Conservation (phyloP, 805 yeast species). For the Metschnikowia matae region DNA sequence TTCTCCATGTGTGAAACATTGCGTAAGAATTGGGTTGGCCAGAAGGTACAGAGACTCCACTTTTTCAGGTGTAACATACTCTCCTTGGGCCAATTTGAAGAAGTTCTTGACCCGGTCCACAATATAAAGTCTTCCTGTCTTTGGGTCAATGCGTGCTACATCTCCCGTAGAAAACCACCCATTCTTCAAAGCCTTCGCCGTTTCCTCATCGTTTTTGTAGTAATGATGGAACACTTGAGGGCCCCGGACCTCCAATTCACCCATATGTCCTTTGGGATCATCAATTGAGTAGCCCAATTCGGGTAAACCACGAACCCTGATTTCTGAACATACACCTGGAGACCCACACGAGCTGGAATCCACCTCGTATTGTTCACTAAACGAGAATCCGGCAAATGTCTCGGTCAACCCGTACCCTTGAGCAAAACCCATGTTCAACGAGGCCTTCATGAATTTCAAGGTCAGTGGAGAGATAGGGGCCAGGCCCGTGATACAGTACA, state of each 20-base stretch:
- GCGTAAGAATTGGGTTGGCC: conserved; percentile 14
- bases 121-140: conserved; percentile 52
- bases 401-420: conserved; percentile 81
- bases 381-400: conserved; percentile 52
- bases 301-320: conserved; percentile 58
- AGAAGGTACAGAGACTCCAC: conserved; percentile 58
- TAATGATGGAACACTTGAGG: conserved; percentile 57
- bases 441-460: conserved; percentile 56
- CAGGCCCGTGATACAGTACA: conserved; percentile 42
- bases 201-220: conserved; percentile 54
- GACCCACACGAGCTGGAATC: conserved; percentile 60
- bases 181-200: conserved; percentile 46
- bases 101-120: conserved; percentile 73
- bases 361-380: conserved; percentile 40
- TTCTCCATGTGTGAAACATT: conserved; percentile 18
- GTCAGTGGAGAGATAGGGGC: conserved; percentile 70
- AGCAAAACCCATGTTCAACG: conserved; percentile 50
- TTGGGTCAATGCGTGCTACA: conserved; percentile 17
- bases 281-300: conserved; percentile 46
- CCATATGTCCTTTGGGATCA: conserved; percentile 35
- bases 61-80: conserved; percentile 71
- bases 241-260: conserved; percentile 63
- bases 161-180: conserved; percentile 61
- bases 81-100: conserved; percentile 55
- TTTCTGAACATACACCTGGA: conserved; percentile 49